phyloP scores from a whole-genome alignment of 2,329 filamentous ascomycete genomes.

The Cladosporium sp. region DNA sequence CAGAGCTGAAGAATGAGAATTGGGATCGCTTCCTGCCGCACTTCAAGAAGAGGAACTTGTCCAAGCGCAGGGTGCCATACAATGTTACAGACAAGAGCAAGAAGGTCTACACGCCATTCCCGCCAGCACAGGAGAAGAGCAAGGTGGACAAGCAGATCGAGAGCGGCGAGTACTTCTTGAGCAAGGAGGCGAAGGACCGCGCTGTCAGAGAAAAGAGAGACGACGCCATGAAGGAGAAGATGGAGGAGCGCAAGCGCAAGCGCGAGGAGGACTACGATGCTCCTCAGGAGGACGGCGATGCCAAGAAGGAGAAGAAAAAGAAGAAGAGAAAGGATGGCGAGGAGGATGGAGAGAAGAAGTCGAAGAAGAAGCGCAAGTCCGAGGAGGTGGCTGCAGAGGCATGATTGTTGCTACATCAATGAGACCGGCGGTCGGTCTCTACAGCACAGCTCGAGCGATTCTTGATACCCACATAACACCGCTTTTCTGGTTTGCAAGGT shows the following conservation, averaged over 20 bases:
- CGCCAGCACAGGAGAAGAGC: constrained; percentile 95
- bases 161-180: constrained; percentile 93
- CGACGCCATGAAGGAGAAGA: constrained; percentile 83
- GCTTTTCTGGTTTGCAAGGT: not conserved
- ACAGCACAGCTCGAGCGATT: constrained; percentile 7
- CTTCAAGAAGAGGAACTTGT: constrained; percentile 91
- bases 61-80: constrained; percentile 76
- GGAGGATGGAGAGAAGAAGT: constrained; percentile 13
- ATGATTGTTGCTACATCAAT: not conserved
- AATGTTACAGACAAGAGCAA: constrained; percentile 90
- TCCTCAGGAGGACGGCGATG: constrained; percentile 69
- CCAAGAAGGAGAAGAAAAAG: constrained; percentile 44
- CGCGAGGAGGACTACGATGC: constrained; percentile 83
- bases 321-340: constrained; percentile 52
- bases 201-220: constrained; percentile 75
- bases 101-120: constrained; percentile 96
- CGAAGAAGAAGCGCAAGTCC: constrained; percentile 18
- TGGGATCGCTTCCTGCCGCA: constrained; percentile 97
- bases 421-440: not conserved
- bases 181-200: constrained; percentile 88
- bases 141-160: constrained; percentile 98
- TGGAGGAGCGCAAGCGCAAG: constrained; percentile 83
- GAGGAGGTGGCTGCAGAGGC: constrained; percentile 10
- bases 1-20: constrained; percentile 79
- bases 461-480: constrained; percentile 8